Conservation (phyloP, 805 yeast species). For the Lipomyces sp. region DNA sequence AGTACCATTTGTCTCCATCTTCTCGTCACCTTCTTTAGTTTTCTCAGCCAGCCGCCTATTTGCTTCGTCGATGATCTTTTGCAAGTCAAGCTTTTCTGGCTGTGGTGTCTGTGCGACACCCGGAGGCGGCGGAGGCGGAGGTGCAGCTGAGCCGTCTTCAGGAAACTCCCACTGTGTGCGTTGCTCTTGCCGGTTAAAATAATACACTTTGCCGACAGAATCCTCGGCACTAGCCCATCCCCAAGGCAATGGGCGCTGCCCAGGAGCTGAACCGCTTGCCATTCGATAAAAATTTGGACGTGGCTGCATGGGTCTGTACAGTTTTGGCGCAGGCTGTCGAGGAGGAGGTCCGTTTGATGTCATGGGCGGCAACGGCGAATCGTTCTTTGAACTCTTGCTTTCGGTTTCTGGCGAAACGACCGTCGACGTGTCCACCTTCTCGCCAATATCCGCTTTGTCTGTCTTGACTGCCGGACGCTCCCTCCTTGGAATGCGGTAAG, state of each 20-base stretch:
- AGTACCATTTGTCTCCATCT: not conserved
- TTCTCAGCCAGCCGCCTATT: conserved; percentile 36
- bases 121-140: conserved; percentile 36
- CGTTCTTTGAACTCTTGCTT: not conserved
- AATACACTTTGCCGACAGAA: conserved; percentile 46
- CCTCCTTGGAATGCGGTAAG: conserved; percentile 78
- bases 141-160: conserved; percentile 31
- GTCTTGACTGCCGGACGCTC: conserved; percentile 30
- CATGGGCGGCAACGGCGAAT: too few species aligned
- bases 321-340: not conserved
- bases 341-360: not conserved
- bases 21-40: conserved; percentile 35
- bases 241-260: conserved; percentile 42
- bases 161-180: conserved; percentile 64
- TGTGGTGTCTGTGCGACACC: conserved; percentile 33
- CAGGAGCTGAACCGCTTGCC: conserved; percentile 36
- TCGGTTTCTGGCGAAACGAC: not conserved
- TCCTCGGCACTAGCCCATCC: conserved; percentile 66
- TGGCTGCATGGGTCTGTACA: not conserved
- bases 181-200: conserved; percentile 50
- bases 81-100: conserved; percentile 34
- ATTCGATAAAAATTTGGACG: conserved; percentile 6
- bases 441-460: not conserved
- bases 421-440: not conserved
- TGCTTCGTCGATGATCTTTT: conserved; percentile 44